Conservation (phyloP, 495 filamentous ascomycete species). For the Penicillium waksmanii region DNA sequence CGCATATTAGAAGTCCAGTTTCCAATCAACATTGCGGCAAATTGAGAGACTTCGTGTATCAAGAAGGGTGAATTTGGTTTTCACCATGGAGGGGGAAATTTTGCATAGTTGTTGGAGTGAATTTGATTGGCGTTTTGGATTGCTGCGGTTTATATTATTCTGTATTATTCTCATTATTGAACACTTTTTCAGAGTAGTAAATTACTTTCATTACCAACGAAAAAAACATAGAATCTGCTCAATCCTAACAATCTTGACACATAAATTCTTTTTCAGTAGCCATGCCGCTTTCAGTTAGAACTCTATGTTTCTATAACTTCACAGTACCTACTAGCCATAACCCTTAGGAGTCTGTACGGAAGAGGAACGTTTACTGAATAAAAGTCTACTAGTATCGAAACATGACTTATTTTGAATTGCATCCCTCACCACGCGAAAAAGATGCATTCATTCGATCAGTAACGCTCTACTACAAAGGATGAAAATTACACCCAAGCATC, state of each 20-base stretch:
- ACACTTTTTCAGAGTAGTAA: not conserved
- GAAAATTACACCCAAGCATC: not conserved
- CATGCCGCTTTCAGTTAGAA: too few relatives aligned
- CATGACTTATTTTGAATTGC: too few relatives aligned
- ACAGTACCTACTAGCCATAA: too few relatives aligned
- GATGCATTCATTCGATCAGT: not conserved
- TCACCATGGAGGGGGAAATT: not conserved
- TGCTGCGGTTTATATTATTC: not conserved
- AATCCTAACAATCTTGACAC: too few relatives aligned
- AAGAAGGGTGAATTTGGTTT: not conserved
- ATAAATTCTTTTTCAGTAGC: too few relatives aligned
- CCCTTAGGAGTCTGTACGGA: too few relatives aligned
- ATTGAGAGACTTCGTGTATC: not conserved
- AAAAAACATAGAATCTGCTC: too few relatives aligned
- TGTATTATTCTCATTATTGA: not conserved
- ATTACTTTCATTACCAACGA: not conserved
- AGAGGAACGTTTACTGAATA: too few relatives aligned
- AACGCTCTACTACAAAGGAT: not conserved
- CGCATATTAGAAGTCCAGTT: conserved; percentile 4
- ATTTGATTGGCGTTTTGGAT: not conserved
- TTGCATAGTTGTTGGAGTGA: too few relatives aligned
- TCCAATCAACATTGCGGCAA: not conserved
- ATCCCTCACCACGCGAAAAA: not conserved
- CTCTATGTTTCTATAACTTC: too few relatives aligned
- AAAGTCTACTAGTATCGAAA: too few relatives aligned